A percentile compares a stretch with the other conserved stretches of the same genome.
Conservation (phyloP, 1,284 basidiomycete genomes). For the Tilletia indica region DNA sequence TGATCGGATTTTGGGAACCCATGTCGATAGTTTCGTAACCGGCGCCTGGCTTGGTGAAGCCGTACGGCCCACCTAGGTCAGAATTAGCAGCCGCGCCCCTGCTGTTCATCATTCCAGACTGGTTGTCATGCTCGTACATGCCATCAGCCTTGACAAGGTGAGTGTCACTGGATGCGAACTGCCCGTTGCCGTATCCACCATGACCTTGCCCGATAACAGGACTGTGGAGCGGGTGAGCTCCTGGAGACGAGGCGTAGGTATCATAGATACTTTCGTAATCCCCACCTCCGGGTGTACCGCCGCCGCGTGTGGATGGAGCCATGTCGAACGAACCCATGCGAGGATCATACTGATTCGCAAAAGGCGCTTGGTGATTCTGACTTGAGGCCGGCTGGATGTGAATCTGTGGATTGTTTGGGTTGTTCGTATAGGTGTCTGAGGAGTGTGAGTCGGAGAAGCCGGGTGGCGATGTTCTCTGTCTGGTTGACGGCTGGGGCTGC, state of each 20-base stretch:
- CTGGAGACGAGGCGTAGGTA: neutral
- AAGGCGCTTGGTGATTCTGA: neutral
- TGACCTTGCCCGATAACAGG: too few relatives aligned
- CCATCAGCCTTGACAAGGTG: slow-evolving; percentile 9
- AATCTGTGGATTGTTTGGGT: slow-evolving; percentile 13
- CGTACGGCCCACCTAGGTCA: neutral
- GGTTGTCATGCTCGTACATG: slow-evolving; percentile 6
- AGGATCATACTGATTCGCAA: neutral
- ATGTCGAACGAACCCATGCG: neutral
- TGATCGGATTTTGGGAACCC: slow-evolving; percentile 15
- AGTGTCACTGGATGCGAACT: slow-evolving; percentile 8
- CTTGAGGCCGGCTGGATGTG: neutral
- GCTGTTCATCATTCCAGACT: neutral
- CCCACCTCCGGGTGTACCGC: neutral
- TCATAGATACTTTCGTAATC: slow-evolving; percentile 15
- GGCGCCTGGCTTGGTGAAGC: neutral
- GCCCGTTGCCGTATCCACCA: neutral
- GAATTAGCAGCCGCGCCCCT: neutral
- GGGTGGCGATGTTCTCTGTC: slow-evolving; percentile 7
- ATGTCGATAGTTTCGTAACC: slow-evolving; percentile 17
- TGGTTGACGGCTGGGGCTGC: neutral
- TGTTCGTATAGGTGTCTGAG: slow-evolving; percentile 12
- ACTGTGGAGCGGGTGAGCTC: too few relatives aligned
- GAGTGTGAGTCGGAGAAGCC: slow-evolving; percentile 16
- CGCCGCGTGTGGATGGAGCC: neutral